Percentiles rank a stretch among this genome's conserved stretches.
phyloP scores from a whole-genome alignment of 2,329 filamentous ascomycete species.

The Penicillium brasilianum region DNA sequence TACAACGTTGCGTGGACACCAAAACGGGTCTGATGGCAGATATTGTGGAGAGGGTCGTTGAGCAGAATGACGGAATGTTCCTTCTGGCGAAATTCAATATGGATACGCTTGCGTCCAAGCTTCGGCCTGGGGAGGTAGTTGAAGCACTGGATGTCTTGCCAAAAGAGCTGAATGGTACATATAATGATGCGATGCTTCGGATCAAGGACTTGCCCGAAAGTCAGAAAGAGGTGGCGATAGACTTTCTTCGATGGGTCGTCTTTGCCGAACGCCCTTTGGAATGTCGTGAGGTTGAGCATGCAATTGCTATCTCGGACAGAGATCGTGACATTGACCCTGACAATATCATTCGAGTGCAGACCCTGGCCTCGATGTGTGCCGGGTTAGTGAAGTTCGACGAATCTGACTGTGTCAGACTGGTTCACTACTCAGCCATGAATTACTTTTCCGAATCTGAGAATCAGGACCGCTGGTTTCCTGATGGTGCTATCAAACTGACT shows the following conservation, averaged over 20 bases:
- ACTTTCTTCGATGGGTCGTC: constrained; percentile 8
- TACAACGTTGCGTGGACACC: constrained; percentile 7
- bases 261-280: constrained; percentile 10
- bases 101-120: constrained; percentile 9
- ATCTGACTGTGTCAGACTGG: constrained; percentile 6
- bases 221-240: constrained; percentile 6
- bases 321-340: constrained; percentile 6
- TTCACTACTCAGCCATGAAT: constrained; percentile 9
- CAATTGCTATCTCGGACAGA: not conserved
- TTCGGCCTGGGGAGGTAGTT: constrained; percentile 7
- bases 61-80: constrained; percentile 9
- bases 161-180: constrained; percentile 6
- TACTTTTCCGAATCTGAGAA: constrained; percentile 1
- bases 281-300: constrained; percentile 9
- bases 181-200: constrained; percentile 7
- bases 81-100: constrained; percentile 10
- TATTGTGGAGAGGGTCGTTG: constrained; percentile 8
- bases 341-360: constrained; percentile 8
- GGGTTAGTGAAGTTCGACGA: constrained; percentile 10
- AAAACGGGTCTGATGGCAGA: constrained; percentile 4
- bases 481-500: constrained; percentile 2
- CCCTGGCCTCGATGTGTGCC: constrained; percentile 7
- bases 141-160: constrained; percentile 1
- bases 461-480: constrained; percentile 10
- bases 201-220: constrained; percentile 7